Percentiles rank a stretch among this genome's conserved stretches.
Conservation (phyloP, 768 basidiomycete species). For the Wakefieldia striispora region DNA sequence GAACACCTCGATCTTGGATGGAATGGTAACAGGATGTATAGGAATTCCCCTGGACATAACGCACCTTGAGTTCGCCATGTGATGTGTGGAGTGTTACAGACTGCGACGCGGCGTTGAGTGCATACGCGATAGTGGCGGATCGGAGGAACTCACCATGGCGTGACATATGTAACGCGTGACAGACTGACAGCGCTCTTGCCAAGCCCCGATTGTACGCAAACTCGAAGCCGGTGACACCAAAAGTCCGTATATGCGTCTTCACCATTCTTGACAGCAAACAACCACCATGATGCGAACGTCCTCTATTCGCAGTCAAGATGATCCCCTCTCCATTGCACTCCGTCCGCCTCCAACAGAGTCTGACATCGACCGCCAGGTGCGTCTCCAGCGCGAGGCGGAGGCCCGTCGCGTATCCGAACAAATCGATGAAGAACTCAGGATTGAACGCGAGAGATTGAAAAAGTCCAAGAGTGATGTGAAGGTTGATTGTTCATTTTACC, state of each 20-base stretch:
- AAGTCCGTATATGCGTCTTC: background rate
- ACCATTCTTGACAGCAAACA: conserved; percentile 32
- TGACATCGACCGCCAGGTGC: conserved; percentile 55
- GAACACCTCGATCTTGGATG: conserved; percentile 84
- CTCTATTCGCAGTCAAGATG: conserved; percentile 71
- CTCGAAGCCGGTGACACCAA: too few species aligned
- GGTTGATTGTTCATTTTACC: conserved; percentile 27
- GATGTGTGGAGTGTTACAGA: conserved; percentile 94
- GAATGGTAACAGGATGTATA: background rate
- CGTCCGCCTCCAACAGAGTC: conserved; percentile 67
- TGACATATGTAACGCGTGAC: conserved; percentile 30
- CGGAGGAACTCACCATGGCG: conserved; percentile 27
- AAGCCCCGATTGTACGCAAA: too few species aligned
- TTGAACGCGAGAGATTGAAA: conserved; percentile 63
- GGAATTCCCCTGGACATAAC: conserved; percentile 1
- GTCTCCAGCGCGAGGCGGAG: conserved; percentile 67
- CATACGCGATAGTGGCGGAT: conserved; percentile 25
- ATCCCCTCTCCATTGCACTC: conserved; percentile 68
- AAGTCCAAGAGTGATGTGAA: conserved; percentile 74
- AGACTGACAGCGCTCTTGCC: background rate
- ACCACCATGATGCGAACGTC: conserved; percentile 61
- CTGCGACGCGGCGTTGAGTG: conserved; percentile 37
- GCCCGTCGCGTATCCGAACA: conserved; percentile 74
- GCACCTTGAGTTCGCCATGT: conserved; percentile 93
- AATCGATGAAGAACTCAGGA: conserved; percentile 77